These are phyloP conservation scores for Globisporangium cylindrosporum DNA, from an alignment of 352 stramenopile species.

Conservation along the genomic window DNA sequence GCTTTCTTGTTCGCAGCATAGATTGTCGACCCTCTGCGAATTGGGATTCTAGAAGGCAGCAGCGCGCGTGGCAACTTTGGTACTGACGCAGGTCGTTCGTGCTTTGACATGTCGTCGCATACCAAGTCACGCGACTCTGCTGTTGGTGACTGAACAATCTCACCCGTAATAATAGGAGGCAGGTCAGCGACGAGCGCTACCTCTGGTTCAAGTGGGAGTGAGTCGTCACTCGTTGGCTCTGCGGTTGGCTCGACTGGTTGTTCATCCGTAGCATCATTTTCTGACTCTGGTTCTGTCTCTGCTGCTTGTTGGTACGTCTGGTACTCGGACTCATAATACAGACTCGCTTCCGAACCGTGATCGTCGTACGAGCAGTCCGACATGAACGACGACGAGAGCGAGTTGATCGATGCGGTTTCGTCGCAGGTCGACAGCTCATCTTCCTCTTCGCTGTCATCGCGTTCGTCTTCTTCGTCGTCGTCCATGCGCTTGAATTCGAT, in stretches of 20 bases:
- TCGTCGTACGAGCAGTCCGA: conserved; percentile 18
- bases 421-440: conserved; percentile 16
- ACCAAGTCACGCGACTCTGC: background rate
- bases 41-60: conserved; percentile 9
- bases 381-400: conserved; percentile 19
- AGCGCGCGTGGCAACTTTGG: background rate
- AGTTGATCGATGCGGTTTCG: conserved; percentile 19
- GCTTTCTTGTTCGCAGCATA: background rate
- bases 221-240: background rate
- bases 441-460: conserved; percentile 4
- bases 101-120: background rate
- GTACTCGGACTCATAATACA: conserved; percentile 20
- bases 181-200: background rate
- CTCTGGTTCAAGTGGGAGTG: background rate
- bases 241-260: background rate
- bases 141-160: background rate
- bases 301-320: background rate
- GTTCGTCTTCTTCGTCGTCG: background rate
- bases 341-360: conserved; percentile 1
- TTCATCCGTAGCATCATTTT: background rate
- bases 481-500: background rate
- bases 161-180: background rate
- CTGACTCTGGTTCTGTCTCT: background rate
- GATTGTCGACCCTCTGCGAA: conserved; percentile 4
- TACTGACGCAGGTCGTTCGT: too few species aligned